phyloP scores from a whole-genome alignment of 345 rosid species.

The Corchorus capsularis region DNA sequence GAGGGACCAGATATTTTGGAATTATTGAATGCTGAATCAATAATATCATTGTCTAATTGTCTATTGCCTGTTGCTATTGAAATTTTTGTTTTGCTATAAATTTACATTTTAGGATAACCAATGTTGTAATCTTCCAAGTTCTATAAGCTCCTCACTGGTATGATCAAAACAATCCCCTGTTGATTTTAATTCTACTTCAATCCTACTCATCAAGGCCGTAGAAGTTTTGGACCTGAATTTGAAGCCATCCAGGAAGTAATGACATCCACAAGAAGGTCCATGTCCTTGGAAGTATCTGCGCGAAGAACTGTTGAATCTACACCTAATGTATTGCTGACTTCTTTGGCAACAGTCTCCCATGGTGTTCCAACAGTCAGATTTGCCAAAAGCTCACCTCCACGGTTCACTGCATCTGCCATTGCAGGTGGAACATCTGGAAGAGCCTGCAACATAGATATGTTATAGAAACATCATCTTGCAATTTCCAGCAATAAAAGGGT shows the following conservation, averaged over 20 bases:
- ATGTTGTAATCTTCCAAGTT: not conserved
- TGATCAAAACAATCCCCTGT: not conserved
- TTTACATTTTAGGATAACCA: not conserved
- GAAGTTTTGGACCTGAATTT: constrained; percentile 60
- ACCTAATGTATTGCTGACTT: constrained; percentile 80
- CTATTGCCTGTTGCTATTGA: too few species aligned
- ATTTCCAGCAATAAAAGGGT: not conserved
- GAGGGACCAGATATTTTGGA: constrained; percentile 83
- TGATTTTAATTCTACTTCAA: not conserved
- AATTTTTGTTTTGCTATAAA: too few species aligned
- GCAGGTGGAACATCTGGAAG: constrained; percentile 96
- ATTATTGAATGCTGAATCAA: constrained; percentile 42
- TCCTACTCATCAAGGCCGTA: constrained; percentile 39
- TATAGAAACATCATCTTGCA: constrained; percentile 2
- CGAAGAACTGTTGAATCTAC: constrained; percentile 65
- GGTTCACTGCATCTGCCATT: constrained; percentile 93
- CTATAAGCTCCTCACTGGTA: not conserved
- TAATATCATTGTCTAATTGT: too few species aligned
- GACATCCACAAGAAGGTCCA: constrained; percentile 65
- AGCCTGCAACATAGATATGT: constrained; percentile 47
- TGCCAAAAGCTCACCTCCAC: constrained; percentile 80
- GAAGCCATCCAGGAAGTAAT: constrained; percentile 86
- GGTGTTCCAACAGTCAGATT: constrained; percentile 87
- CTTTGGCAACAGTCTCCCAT: constrained; percentile 91
- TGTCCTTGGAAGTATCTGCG: constrained; percentile 66